Evolutionary conservation across 148 eudicot species (phyloP).

Genomic region (Rhododendron molle): DNA sequence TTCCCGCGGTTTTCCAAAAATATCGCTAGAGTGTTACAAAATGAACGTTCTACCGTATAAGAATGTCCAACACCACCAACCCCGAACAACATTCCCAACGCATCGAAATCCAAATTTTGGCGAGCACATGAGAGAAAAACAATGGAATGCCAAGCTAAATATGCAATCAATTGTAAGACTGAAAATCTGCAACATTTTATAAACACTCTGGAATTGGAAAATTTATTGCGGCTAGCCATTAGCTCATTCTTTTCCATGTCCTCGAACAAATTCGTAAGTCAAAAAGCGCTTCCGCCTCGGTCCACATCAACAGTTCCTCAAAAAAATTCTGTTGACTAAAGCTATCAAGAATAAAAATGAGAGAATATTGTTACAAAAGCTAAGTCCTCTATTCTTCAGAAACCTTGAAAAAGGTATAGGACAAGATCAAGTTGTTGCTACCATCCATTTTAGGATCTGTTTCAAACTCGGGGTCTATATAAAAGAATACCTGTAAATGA

Average conservation of each 20-base stretch:
- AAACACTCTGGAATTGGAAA: neutral
- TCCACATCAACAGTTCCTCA: neutral
- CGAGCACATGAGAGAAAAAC: neutral
- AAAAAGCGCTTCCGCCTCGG: neutral
- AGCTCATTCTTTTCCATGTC: neutral
- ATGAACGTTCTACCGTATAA: neutral
- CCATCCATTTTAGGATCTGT: constrained; percentile 84
- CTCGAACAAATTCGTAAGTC: neutral
- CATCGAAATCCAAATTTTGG: neutral
- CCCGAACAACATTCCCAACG: neutral
- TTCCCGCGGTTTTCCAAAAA: too few relatives aligned
- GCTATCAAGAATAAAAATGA: neutral
- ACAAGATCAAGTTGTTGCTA: constrained; percentile 67
- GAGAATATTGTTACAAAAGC: neutral
- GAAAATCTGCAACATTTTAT: neutral
- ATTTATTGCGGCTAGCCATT: neutral
- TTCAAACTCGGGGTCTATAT: constrained; percentile 3
- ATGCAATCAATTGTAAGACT: neutral
- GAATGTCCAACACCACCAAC: neutral
- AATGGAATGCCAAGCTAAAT: neutral
- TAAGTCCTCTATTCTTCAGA: constrained; percentile 36
- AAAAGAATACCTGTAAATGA: constrained; percentile 22
- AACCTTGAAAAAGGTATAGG: constrained; percentile 77
- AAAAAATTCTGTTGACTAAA: neutral
- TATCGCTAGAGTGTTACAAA: neutral